Conservation (phyloP, 495 filamentous ascomycete genomes). For the Entonaema liquescens region DNA sequence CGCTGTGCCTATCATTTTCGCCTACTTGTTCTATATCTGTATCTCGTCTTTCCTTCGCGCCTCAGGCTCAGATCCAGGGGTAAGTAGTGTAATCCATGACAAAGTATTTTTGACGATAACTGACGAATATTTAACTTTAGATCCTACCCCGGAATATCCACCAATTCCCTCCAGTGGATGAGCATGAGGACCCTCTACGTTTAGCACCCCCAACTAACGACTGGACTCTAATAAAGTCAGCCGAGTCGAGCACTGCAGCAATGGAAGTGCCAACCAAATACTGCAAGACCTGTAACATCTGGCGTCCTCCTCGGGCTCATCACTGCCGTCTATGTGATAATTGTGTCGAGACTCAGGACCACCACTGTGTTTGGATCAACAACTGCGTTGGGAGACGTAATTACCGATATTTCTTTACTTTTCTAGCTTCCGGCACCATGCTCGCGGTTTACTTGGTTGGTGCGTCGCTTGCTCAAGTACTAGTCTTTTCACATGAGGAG, state of each 20-base stretch:
- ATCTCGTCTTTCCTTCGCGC: slow-evolving; percentile 94
- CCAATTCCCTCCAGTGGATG: slow-evolving; percentile 61
- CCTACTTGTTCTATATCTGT: slow-evolving; percentile 87
- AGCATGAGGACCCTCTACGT: slow-evolving; percentile 77
- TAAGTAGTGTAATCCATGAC: slow-evolving; percentile 58
- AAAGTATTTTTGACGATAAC: too few relatives aligned
- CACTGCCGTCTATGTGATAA: slow-evolving; percentile 97
- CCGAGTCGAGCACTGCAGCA: slow-evolving; percentile 73
- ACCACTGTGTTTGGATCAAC: slow-evolving; percentile 99
- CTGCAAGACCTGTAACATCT: slow-evolving; percentile 95
- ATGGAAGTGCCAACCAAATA: slow-evolving; percentile 99
- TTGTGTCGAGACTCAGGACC: slow-evolving; percentile 96
- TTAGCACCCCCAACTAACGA: slow-evolving; percentile 85
- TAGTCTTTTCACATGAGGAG: slow-evolving; percentile 71
- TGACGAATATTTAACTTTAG: slow-evolving; percentile 53
- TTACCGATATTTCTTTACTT: slow-evolving; percentile 96
- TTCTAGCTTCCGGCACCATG: slow-evolving; percentile 78
- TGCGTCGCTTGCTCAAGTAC: slow-evolving; percentile 79
- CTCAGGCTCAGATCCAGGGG: slow-evolving; percentile 88
- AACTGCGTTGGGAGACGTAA: slow-evolving; percentile 98
- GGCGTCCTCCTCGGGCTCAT: slow-evolving; percentile 93
- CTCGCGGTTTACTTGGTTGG: slow-evolving; percentile 78
- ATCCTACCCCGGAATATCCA: slow-evolving; percentile 86
- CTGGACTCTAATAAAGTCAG: slow-evolving; percentile 88
- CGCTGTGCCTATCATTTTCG: slow-evolving; percentile 89